Evolutionary conservation across 345 rosid genomes (phyloP), one percentile per base, ranked within the genome.

Genomic region (Pistacia integerrima): DNA sequence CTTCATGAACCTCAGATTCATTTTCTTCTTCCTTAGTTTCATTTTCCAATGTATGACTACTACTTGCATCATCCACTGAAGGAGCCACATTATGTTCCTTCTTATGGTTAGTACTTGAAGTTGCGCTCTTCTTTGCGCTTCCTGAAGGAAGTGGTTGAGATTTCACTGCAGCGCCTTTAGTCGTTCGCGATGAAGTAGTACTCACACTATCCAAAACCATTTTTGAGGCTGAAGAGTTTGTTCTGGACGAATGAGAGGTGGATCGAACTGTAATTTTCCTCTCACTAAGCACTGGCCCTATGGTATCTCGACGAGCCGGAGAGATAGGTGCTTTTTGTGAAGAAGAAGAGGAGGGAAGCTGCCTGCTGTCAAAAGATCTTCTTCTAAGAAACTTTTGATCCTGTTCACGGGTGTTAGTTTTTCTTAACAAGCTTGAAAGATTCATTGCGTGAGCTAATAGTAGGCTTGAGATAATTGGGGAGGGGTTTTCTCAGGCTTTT

Each of bases 401-500:
- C 35, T 72, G 18, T 52, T 84, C 88, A 71, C 86, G 28, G 77
- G 20, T 22, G 3, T 4, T 30, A 52, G n/a, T n/a, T 69, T 76
- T 87, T 92, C 85, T 84, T 87, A 11, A 49, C 56, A 35, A 35
- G 66, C 48, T 81, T 90, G 54, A 60, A 57, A 13, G 87, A 56
- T 22, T 87, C 93, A 1, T 78, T 51, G 73, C 85, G 82, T 33
- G 94, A 88, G 77, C 88, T 85, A 22, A 80, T 11, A 1, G 97
- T 91, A 14, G 97, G 92, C 77, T 75, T 92, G n/a, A 91, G 81
- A 81, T 91, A 87, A 77, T 87, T 85, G 3, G 92, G 96, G 28
- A 79, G 20, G 44, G 84, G 78, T 76, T 78, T 78, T 86, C 65
- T 73, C 77, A 46, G 35, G 3, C 28, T 64, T 28, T 33, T 70